Conservation (phyloP, 352 stramenopile genomes). For the Aphanomyces stellatus region DNA sequence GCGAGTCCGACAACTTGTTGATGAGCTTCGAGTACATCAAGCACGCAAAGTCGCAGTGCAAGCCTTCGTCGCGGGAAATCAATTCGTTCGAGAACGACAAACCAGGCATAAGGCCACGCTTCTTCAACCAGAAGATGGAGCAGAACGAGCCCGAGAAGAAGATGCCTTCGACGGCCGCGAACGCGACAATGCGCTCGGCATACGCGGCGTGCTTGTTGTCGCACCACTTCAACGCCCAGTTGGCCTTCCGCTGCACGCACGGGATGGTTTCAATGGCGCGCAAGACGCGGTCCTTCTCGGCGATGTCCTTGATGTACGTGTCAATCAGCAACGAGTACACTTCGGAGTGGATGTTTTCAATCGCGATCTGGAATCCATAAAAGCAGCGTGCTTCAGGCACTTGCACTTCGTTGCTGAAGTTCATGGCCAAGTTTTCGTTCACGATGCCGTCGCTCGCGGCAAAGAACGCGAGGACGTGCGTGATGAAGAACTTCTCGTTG, state of each 20-base stretch:
- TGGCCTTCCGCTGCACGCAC: slow-evolving; percentile 96
- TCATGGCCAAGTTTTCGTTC: slow-evolving; percentile 98
- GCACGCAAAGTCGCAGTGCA: slow-evolving; percentile 99
- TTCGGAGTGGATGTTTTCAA: slow-evolving; percentile 99
- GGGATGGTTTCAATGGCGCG: slow-evolving; percentile 97
- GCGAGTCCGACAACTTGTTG: slow-evolving; percentile 90
- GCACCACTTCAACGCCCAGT: slow-evolving; percentile 97
- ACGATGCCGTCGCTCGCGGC: slow-evolving; percentile 98
- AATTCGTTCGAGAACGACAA: slow-evolving; percentile 99
- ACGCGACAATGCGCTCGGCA: slow-evolving; percentile 95
- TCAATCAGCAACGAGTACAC: slow-evolving; percentile 99
- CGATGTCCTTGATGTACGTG: slow-evolving; percentile 96
- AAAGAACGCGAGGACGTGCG: slow-evolving; percentile 98
- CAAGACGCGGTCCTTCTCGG: slow-evolving; percentile 92
- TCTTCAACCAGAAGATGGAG: slow-evolving; percentile 99
- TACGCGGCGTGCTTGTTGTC: slow-evolving; percentile 89
- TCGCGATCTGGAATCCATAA: slow-evolving; percentile 99
- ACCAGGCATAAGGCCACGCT: slow-evolving; percentile 97
- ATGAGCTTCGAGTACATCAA: slow-evolving; percentile 97
- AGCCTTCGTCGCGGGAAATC: slow-evolving; percentile 96
- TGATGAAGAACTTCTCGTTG: slow-evolving; percentile 97
- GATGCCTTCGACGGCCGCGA: slow-evolving; percentile 97
- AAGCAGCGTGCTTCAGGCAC: slow-evolving; percentile 96
- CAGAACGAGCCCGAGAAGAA: slow-evolving; percentile 99
- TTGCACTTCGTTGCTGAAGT: slow-evolving; percentile 98